phyloP scores from a whole-genome alignment of 345 rosid genomes.

The Limnanthes douglasii region DNA sequence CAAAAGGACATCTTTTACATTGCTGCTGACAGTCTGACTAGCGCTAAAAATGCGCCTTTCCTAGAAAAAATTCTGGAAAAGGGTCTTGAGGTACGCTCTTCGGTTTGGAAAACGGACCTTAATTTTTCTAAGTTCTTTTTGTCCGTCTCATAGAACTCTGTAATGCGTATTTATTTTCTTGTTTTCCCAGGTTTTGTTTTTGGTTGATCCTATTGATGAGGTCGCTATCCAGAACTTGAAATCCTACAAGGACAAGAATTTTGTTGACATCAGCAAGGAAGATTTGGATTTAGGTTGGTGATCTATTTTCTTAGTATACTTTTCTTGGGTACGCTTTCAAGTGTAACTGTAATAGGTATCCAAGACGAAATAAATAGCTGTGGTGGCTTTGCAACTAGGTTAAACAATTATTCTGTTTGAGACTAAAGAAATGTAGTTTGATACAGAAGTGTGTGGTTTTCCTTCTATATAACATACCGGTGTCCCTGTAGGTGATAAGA shows the following conservation, averaged over 20 bases:
- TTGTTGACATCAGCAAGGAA: constrained; percentile 95
- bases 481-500: constrained; percentile 54
- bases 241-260: constrained; percentile 88
- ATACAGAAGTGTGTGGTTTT: not conserved
- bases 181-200: constrained; percentile 44
- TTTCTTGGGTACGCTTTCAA: too few species aligned
- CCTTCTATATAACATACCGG: constrained; percentile 6
- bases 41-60: constrained; percentile 95
- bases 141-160: not conserved
- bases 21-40: constrained; percentile 76
- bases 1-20: constrained; percentile 86
- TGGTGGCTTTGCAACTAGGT: too few species aligned
- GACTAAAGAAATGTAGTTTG: not conserved
- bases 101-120: constrained; percentile 1
- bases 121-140: not conserved
- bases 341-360: too few species aligned
- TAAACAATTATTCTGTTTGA: too few species aligned
- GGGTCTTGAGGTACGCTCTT: constrained; percentile 56
- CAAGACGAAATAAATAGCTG: too few species aligned
- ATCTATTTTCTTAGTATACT: not conserved
- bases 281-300: constrained; percentile 82
- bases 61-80: constrained; percentile 80
- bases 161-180: constrained; percentile 2
- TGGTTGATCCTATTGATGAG: constrained; percentile 94
- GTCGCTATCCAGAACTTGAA: constrained; percentile 82